These are phyloP conservation scores for Dactylorhiza incarnata DNA, from an alignment of 106 monocot species.

Conservation along the genomic window DNA sequence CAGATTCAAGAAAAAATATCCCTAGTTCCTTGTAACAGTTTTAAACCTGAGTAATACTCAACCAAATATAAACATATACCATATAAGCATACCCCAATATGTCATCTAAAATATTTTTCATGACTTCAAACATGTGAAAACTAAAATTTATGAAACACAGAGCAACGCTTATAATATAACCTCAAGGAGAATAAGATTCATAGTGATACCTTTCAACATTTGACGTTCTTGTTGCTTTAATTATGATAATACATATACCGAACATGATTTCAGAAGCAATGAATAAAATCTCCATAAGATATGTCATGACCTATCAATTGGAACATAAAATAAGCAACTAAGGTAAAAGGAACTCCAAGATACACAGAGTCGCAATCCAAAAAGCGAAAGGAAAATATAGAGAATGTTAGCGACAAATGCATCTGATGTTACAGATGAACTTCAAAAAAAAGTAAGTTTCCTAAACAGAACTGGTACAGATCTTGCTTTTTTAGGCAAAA, in stretches of 20 bases:
- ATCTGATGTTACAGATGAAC: neutral
- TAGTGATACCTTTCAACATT: constrained; percentile 24
- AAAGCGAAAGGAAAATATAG: neutral
- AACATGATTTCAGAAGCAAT: constrained; percentile 33
- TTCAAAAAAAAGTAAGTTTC: neutral
- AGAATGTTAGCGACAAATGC: neutral
- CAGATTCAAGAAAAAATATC: too few species aligned
- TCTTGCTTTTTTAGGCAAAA: too few species aligned
- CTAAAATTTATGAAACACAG: neutral
- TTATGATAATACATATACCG: constrained; percentile 26
- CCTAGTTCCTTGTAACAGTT: too few species aligned
- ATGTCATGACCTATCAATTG: constrained; percentile 24
- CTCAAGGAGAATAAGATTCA: neutral
- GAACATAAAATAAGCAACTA: constrained; percentile 2
- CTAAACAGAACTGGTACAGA: neutral
- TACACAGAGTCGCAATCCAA: neutral
- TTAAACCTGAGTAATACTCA: neutral
- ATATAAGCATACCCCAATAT: neutral
- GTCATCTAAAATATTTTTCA: constrained; percentile 1
- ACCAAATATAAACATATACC: neutral
- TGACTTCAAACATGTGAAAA: neutral
- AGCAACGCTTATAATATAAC: neutral
- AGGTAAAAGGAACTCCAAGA: neutral
- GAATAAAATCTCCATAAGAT: constrained; percentile 26
- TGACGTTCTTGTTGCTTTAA: constrained; percentile 17